Percentiles rank a stretch among this genome's conserved stretches.
Evolutionary conservation across 2,329 filamentous ascomycete species (phyloP).

Genomic region (Cladosporium sp.): DNA sequence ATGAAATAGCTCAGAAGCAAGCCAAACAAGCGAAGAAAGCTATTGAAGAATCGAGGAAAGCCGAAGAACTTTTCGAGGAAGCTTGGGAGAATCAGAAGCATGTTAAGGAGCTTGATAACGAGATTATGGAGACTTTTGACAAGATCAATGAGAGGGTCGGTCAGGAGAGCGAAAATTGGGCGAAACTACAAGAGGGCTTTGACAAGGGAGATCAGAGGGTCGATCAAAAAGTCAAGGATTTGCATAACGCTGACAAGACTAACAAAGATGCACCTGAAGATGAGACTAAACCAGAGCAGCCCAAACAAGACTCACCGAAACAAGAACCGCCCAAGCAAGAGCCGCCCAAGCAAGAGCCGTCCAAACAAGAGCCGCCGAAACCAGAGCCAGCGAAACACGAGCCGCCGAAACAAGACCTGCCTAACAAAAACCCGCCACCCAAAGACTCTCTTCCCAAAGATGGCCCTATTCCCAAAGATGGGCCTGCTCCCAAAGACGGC

Average conservation of each 20-base stretch:
- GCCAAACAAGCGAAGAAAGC: not conserved
- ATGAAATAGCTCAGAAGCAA: not conserved
- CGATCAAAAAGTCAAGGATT: not conserved
- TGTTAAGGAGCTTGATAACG: not conserved
- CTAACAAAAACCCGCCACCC: not conserved
- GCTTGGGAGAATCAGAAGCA: not conserved
- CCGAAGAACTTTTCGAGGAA: not conserved
- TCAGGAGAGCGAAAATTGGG: not conserved
- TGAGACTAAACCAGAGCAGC: not conserved
- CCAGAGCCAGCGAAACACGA: not conserved
- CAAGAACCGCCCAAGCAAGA: not conserved
- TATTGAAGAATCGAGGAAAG: not conserved
- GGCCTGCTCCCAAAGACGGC: not conserved
- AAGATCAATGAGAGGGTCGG: fast-evolving
- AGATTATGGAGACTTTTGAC: not conserved
- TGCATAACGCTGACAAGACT: not conserved
- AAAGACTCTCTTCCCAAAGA: not conserved
- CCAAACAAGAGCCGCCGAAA: not conserved
- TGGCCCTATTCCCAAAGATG: not conserved
- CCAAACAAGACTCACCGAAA: not conserved
- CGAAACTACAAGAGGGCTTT: not conserved
- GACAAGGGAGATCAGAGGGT: not conserved
- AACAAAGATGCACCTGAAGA: not conserved
- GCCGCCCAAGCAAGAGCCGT: not conserved
- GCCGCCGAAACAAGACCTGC: not conserved